Percentiles rank a stretch among this genome's conserved stretches.
Evolutionary conservation across 306 rosid genomes (phyloP).

Genomic region (Cicer yamashitae): DNA sequence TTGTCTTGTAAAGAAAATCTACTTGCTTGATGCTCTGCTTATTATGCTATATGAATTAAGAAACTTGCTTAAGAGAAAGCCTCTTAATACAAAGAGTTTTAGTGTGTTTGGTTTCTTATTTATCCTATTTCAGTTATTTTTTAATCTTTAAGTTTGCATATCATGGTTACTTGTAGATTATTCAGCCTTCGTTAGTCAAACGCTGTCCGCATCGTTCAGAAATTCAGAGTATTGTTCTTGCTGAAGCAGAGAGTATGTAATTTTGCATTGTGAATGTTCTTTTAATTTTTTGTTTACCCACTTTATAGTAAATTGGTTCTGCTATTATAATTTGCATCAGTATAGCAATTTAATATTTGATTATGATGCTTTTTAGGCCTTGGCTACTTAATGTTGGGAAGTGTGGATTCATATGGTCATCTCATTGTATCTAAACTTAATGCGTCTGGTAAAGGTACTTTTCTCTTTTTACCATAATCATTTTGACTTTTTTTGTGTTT

Average conservation of each 20-base stretch:
- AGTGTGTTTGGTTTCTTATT: constrained; percentile 2
- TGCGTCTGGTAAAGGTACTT: constrained; percentile 65
- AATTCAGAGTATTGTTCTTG: constrained; percentile 81
- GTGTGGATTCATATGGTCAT: constrained; percentile 88
- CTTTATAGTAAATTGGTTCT: constrained; percentile 9
- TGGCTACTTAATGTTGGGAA: constrained; percentile 73
- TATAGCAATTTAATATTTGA: constrained; percentile 21
- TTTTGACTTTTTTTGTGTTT: constrained; percentile 25
- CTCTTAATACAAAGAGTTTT: not conserved
- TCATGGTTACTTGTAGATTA: constrained; percentile 53
- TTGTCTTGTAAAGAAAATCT: constrained; percentile 14
- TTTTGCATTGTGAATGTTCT: constrained; percentile 32
- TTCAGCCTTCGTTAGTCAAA: constrained; percentile 57
- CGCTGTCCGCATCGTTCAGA: constrained; percentile 97
- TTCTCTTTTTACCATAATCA: constrained; percentile 20
- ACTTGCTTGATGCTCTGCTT: constrained; percentile 22
- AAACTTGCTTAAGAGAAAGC: too few relatives aligned
- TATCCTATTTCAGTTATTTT: not conserved
- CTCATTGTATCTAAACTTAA: constrained; percentile 87
- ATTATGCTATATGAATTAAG: not conserved
- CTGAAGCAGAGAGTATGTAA: constrained; percentile 73
- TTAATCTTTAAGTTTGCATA: constrained; percentile 28
- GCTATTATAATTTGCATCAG: constrained; percentile 15
- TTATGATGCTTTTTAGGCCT: constrained; percentile 55
- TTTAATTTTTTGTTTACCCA: constrained; percentile 12